Base-by-base conservation (phyloP, 345 rosid species). In the Populus euphratica region DNA sequence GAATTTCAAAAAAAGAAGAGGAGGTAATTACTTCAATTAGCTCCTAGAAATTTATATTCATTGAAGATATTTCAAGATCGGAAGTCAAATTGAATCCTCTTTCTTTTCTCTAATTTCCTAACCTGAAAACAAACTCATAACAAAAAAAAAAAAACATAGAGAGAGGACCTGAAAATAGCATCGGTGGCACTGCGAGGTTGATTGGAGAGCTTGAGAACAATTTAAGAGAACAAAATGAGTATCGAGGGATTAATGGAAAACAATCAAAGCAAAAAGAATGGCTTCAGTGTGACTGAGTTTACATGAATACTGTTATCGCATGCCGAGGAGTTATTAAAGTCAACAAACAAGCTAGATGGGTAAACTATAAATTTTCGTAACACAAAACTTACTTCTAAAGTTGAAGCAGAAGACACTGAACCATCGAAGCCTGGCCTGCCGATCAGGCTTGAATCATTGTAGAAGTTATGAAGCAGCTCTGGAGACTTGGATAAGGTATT, bases 121-220 rank as follows among this genome's bases (percentile, higher is more conserved):
- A 27, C 16, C 6, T 6, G 5, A 14, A 3, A 80, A 43, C n/a
- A 25, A n/a, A 21, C 8, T 35, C 38, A 29, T 16, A 64, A 43
- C 3, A 2, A 33, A 41, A 69, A 68, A 62, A 27, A 49, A 12
- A 1, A 16, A 6, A 1, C 14, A 31, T 1, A 12, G 29, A 23
- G 52, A 43, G 36, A 5, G 27, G 23, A 90, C 94, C 91, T 81
- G 49, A 76, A 69, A 73, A 29, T 76, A 73, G 81, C 70, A 72
- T 78, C 77, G 16, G n/a, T 1, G 16, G 29, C 2, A 25, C 59
- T 31, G 47, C 11, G 64, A 50, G 27, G 68, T 36, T 73, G 77
- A 52, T 76, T 83, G 78, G 84, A 73, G 47, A 76, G n/a, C 29
- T 77, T 86, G 72, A 82, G 68, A 44, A 85, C 64, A 27, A 1